Evolutionary conservation across 1,139 yeast species (phyloP).

Genomic region (Candida tetrigidarum): DNA sequence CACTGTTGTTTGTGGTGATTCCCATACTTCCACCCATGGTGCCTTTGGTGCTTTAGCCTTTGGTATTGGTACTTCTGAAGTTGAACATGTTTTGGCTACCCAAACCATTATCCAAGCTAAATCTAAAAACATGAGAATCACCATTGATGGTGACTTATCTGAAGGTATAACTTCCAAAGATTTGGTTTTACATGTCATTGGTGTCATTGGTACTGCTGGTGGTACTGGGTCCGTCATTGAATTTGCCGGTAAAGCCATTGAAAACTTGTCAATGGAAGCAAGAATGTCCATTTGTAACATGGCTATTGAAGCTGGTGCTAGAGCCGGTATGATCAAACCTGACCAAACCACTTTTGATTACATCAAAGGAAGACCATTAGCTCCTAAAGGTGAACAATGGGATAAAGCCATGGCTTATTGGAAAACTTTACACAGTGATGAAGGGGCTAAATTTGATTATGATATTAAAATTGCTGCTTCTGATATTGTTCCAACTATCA

Average conservation of each 20-base stretch:
- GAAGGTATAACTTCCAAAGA: constrained; percentile 97
- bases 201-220: constrained; percentile 98
- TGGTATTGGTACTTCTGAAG: constrained; percentile 99
- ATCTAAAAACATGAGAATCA: constrained; percentile 93
- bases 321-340: constrained; percentile 99
- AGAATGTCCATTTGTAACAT: constrained; percentile 99
- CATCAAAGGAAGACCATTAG: constrained; percentile 90
- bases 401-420: constrained; percentile 92
- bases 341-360: constrained; percentile 88
- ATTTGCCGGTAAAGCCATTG: constrained; percentile 95
- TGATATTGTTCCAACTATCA: constrained; percentile 92
- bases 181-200: constrained; percentile 90
- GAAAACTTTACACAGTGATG: constrained; percentile 85
- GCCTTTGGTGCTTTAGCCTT: constrained; percentile 98
- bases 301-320: constrained; percentile 99
- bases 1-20: constrained; percentile 98
- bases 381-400: constrained; percentile 94
- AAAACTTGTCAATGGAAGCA: constrained; percentile 93
- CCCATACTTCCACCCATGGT: constrained; percentile 98
- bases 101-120: constrained; percentile 94
- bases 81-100: constrained; percentile 97
- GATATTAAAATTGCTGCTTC: constrained; percentile 81
- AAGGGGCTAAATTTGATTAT: constrained; percentile 85
- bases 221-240: constrained; percentile 98
- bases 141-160: constrained; percentile 78